Percentiles rank a stretch among this genome's conserved stretches.
Evolutionary conservation across 345 rosid species (phyloP).

Genomic region (Rhodamnia rubescens): DNA sequence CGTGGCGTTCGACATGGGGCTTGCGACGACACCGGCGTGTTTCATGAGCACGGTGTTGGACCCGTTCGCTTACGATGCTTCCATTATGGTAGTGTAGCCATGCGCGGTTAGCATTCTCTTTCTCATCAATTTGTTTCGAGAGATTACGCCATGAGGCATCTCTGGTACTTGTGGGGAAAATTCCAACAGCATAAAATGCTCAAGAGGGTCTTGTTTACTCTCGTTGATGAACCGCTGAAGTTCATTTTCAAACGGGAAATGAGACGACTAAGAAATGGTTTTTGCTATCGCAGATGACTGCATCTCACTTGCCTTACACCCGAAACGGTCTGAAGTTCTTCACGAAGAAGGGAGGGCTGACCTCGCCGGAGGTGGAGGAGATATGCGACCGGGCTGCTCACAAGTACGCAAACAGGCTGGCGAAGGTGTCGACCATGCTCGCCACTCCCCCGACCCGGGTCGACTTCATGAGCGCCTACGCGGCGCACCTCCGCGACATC

Average conservation of each 20-base stretch:
- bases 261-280: not conserved
- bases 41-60: slow-evolving; percentile 77
- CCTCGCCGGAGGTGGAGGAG: slow-evolving; percentile 75
- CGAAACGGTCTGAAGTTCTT: slow-evolving; percentile 86
- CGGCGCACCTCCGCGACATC: slow-evolving; percentile 52
- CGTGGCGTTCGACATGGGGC: slow-evolving; percentile 69
- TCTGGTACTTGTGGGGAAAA: not conserved
- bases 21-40: slow-evolving; percentile 96
- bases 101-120: not conserved
- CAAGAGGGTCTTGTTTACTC: not conserved
- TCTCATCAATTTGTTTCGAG: not conserved
- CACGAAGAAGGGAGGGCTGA: slow-evolving; percentile 82
- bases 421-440: slow-evolving; percentile 51
- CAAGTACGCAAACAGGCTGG: slow-evolving; percentile 56
- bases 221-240: not conserved
- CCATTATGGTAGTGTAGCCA: slow-evolving; percentile 56
- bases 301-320: slow-evolving; percentile 91
- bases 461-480: slow-evolving; percentile 71
- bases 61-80: slow-evolving; percentile 72
- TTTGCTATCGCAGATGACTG: slow-evolving; percentile 51
- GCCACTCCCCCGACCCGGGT: slow-evolving; percentile 32
- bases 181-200: not conserved
- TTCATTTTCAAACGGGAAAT: not conserved
- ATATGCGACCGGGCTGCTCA: slow-evolving; percentile 65
- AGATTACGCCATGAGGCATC: not conserved